Evolutionary conservation across 2,329 filamentous ascomycete genomes (phyloP).

Genomic region (Cordyceps tenuipes): DNA sequence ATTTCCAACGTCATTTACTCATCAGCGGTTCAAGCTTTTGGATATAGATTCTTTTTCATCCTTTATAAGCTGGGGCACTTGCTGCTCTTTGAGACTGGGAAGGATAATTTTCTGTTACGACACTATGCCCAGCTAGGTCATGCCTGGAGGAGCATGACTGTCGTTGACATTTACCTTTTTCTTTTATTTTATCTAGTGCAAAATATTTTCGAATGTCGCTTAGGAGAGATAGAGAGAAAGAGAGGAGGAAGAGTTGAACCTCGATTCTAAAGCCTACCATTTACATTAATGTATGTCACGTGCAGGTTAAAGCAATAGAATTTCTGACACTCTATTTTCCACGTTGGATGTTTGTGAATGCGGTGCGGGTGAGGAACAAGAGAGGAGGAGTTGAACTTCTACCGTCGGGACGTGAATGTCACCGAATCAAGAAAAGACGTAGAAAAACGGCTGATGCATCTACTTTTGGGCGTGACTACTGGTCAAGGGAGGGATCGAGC

Average conservation of each 20-base stretch:
- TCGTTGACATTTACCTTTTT: constrained; percentile 1
- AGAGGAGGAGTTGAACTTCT: background rate
- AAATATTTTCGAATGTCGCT: background rate
- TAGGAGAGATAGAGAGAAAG: background rate
- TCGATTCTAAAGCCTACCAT: background rate
- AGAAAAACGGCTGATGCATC: background rate
- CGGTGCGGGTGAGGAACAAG: background rate
- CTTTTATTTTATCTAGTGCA: background rate
- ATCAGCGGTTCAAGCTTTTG: background rate
- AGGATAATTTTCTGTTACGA: constrained; percentile 1
- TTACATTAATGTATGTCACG: background rate
- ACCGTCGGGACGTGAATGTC: too few relatives aligned
- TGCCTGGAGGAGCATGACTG: background rate
- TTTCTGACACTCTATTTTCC: background rate
- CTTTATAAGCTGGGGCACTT: background rate
- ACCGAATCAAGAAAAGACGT: background rate
- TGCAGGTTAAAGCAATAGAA: constrained; percentile 3
- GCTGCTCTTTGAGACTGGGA: background rate
- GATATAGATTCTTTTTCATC: constrained; percentile 7
- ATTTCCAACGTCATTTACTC: background rate
- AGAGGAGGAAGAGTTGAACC: background rate
- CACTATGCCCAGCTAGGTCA: background rate
- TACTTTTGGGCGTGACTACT: background rate
- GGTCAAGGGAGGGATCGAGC: background rate
- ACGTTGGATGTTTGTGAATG: background rate